Evolutionary conservation across 2,329 filamentous ascomycete species (phyloP), one percentile per base, ranked within the genome.

Genomic region (Xylariaceae sp.): DNA sequence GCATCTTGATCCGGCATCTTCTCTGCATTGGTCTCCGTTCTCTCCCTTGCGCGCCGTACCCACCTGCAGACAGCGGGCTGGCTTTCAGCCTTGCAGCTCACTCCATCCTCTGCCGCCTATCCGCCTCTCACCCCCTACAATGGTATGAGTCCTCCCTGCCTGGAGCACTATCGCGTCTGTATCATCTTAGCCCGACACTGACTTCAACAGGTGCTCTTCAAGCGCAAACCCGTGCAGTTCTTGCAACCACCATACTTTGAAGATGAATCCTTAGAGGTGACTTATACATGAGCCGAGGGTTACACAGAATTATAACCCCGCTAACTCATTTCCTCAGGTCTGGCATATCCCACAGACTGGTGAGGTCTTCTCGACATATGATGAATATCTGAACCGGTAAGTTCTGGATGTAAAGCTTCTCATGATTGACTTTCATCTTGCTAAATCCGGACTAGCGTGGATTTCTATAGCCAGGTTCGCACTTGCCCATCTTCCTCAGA

Each of bases 201-300:
- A 47, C 38, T 44, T 53, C 45, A 39, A 38, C 61, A 97, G 91
- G 91, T 98, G 55, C 78, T 95, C 51, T 96, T 87, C 68, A 97
- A 97, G 72, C 82, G 93, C 58, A 97, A 97, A 69, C 90, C 90
- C 43, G 89, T 97, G 60, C 83, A 87, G 68, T 86, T 89, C 62
- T 72, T 90, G 52, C 77, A 85, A 37, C 74, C 76, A 36, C 85
- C 86, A 17, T 71, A 78, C 39, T 79, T 91, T 52, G 76, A 89
- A 53, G 83, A 93, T 72, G 88, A 95, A 52, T 81, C 87, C 57
- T 76, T 79, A 54, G 89, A 97, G 78, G 90, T 91, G 15, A 17
- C 34, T 43, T 34, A 32, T 46, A 43, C 39, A 40, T 42, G 49
- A 44, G 42, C 51, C 46, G 19, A 19, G 35, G n/a, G 38, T 37